Percentiles rank a stretch among this genome's conserved stretches.
Evolutionary conservation across 768 basidiomycete genomes (phyloP).

Genomic region (Collybia nuda): DNA sequence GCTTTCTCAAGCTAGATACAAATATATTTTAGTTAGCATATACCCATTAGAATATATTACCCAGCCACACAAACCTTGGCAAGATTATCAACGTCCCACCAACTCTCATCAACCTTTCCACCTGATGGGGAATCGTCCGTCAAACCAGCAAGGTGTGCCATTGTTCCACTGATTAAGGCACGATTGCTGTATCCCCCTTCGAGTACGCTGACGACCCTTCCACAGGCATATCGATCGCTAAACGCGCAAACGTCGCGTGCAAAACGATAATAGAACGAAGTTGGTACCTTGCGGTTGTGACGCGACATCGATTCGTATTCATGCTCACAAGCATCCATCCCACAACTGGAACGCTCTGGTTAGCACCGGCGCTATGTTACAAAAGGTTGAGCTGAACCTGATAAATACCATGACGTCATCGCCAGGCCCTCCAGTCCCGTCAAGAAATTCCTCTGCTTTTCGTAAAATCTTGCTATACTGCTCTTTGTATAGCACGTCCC

Average conservation of each 20-base stretch:
- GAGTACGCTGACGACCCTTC: constrained; percentile 81
- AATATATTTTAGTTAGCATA: background rate
- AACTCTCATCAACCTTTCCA: constrained; percentile 41
- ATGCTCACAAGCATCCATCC: constrained; percentile 94
- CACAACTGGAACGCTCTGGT: constrained; percentile 55
- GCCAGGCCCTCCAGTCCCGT: constrained; percentile 59
- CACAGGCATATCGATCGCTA: constrained; percentile 61
- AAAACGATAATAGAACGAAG: constrained; percentile 83
- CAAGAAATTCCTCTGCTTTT: constrained; percentile 70
- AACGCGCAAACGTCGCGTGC: constrained; percentile 68
- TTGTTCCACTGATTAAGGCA: constrained; percentile 78
- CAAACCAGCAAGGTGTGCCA: constrained; percentile 81
- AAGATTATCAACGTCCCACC: constrained; percentile 70
- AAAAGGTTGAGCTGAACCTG: constrained; percentile 48
- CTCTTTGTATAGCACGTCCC: constrained; percentile 66
- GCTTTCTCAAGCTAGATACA: constrained; percentile 60
- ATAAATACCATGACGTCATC: constrained; percentile 84
- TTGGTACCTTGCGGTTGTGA: constrained; percentile 86
- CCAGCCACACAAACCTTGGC: constrained; percentile 42
- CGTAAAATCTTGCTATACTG: constrained; percentile 61
- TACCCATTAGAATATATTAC: background rate
- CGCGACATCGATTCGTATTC: constrained; percentile 91
- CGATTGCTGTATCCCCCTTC: constrained; percentile 96
- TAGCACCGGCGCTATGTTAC: background rate
- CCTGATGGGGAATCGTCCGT: constrained; percentile 32